A percentile compares a stretch with the other conserved stretches of the same genome.
Evolutionary conservation across 768 basidiomycete genomes (phyloP).

Genomic region (Leccinellum albellum): DNA sequence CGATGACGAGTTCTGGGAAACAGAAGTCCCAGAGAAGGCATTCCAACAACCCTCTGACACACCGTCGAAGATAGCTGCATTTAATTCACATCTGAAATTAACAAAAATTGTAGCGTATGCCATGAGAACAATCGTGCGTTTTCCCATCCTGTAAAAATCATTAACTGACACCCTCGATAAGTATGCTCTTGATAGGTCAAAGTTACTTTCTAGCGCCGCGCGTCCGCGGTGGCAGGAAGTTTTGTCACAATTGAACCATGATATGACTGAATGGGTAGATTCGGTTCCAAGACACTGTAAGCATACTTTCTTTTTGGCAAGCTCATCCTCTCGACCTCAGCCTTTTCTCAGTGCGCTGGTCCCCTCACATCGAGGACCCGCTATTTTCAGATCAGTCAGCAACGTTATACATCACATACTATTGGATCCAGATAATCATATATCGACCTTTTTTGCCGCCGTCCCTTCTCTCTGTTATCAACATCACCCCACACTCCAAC

Average conservation of each 20-base stretch:
- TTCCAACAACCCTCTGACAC: constrained; percentile 67
- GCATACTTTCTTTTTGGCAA: constrained; percentile 22
- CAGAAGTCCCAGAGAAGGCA: constrained; percentile 40
- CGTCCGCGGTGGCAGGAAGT: constrained; percentile 55
- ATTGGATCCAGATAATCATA: constrained; percentile 61
- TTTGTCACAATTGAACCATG: constrained; percentile 62
- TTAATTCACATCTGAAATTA: constrained; percentile 62
- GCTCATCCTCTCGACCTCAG: neutral
- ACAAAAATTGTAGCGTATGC: constrained; percentile 68
- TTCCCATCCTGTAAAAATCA: neutral
- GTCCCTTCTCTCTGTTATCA: constrained; percentile 26
- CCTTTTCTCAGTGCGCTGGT: constrained; percentile 50
- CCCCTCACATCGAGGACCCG: constrained; percentile 45
- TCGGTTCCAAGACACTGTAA: constrained; percentile 64
- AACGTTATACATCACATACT: constrained; percentile 54
- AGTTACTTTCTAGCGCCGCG: constrained; percentile 49
- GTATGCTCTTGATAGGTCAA: constrained; percentile 73
- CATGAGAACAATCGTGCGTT: constrained; percentile 61
- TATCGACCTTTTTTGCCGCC: constrained; percentile 65
- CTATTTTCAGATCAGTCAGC: constrained; percentile 56
- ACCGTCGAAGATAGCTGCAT: constrained; percentile 55
- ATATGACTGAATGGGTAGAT: constrained; percentile 70
- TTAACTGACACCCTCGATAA: constrained; percentile 9
- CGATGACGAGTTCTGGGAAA: constrained; percentile 78
- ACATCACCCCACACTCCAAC: constrained; percentile 24